Base-by-base conservation (phyloP, 345 rosid genomes). In the Ceriops tagal region DNA sequence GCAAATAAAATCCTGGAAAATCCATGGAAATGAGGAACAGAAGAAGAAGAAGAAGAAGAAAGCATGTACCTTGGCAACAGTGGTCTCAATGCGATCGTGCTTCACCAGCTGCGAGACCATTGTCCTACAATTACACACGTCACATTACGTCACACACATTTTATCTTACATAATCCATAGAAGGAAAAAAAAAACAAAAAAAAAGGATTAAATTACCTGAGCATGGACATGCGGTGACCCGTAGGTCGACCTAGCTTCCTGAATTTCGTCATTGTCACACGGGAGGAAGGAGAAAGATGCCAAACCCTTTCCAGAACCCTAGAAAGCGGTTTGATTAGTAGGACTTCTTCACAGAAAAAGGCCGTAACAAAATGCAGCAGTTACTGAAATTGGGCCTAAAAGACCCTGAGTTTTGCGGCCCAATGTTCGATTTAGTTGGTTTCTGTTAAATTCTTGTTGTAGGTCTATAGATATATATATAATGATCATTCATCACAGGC, bases 71-170 rank as follows among this genome's bases (percentile, higher is more conserved):
- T 91, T 93, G 22, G 97, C 85, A 66, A 93, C 95, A 16, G 96
- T 91, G 68, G 98, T 93, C 65, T 91, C 96, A 15, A 91, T 88
- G 5, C 97, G 84, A 79, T 93, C 97, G 72, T 91, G 98, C 81
- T 91, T 91, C 74, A 91, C 91, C 85, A 93, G 46, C 70, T 91
- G 97, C n/a, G 98, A 93, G 30, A 89, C 98, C 96, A 93, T 81
- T 46, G 96, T 91, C 78, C 98, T 91, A 81, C 24, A 31, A 64
- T 53, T 5, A 67, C 1, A 60, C 28, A 53, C 46, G 5, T 13
- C 19, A 43, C 4, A 2, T 34, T 7, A 43, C 0, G 47, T 43
- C 49, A 43, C 5, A 43, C 49, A 43, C 5, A 15, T 43, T 43
- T 43, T 43, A 43, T 43, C 49, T 11, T 11, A 11, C 0, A 43